Evolutionary conservation across 106 monocot species (phyloP).

Genomic region (Dioscorea alata): DNA sequence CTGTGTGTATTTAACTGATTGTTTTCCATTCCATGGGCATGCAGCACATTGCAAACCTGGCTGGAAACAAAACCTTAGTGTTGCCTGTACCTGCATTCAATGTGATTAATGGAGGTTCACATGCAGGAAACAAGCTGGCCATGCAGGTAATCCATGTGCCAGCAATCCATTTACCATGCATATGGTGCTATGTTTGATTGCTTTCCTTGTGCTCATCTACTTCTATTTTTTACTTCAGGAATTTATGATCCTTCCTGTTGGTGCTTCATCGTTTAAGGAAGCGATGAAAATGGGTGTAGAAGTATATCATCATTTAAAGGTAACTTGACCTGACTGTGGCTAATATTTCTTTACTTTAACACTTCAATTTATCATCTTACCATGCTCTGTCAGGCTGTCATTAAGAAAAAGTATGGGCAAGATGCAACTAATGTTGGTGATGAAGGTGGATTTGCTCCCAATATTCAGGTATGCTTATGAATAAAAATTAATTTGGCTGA

Average conservation of each 20-base stretch:
- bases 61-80: slow-evolving; percentile 86
- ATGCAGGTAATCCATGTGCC: slow-evolving; percentile 59
- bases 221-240: slow-evolving; percentile 37
- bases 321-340: background rate
- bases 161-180: too few relatives aligned
- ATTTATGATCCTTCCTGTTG: slow-evolving; percentile 93
- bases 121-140: slow-evolving; percentile 94
- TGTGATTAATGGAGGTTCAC: slow-evolving; percentile 95
- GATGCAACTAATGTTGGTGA: slow-evolving; percentile 57
- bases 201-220: too few relatives aligned
- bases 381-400: slow-evolving; percentile 23
- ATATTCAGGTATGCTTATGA: slow-evolving; percentile 30
- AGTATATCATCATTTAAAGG: slow-evolving; percentile 89
- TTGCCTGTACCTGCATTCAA: slow-evolving; percentile 95
- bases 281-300: slow-evolving; percentile 93
- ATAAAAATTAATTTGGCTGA: too few relatives aligned
- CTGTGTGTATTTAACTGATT: too few relatives aligned
- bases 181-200: too few relatives aligned
- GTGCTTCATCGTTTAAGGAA: slow-evolving; percentile 80
- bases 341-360: background rate
- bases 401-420: slow-evolving; percentile 55
- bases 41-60: slow-evolving; percentile 92
- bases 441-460: slow-evolving; percentile 54
- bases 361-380: background rate
- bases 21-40: background rate